Evolutionary conservation across 1,139 yeast species (phyloP).

Genomic region (Protomyces macrosporus): DNA sequence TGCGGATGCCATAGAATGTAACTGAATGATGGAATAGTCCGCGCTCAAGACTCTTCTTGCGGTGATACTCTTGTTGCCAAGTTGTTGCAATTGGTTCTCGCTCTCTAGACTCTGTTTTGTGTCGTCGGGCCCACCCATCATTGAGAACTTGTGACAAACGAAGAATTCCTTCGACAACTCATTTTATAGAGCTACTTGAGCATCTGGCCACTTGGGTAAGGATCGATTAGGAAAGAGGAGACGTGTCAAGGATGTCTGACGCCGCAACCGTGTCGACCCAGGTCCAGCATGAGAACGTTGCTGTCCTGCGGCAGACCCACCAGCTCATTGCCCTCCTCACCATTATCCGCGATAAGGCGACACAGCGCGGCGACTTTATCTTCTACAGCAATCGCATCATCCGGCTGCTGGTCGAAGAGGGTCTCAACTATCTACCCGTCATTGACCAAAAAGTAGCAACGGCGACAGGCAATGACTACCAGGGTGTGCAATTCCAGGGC

Average conservation of each 20-base stretch:
- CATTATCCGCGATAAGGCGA: conserved; percentile 73
- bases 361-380: conserved; percentile 75
- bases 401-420: conserved; percentile 81
- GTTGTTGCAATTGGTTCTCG: too few species aligned
- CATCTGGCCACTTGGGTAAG: not conserved
- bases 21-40: too few species aligned
- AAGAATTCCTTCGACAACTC: too few species aligned
- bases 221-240: not conserved
- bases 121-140: too few species aligned
- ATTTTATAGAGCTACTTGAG: not conserved
- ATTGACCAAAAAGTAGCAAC: conserved; percentile 61
- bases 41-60: too few species aligned
- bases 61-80: too few species aligned
- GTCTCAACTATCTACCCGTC: conserved; percentile 87
- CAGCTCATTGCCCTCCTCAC: conserved; percentile 83
- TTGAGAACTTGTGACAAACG: too few species aligned
- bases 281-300: conserved; percentile 42
- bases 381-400: conserved; percentile 93
- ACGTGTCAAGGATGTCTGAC: not conserved
- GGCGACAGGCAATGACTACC: conserved; percentile 53
- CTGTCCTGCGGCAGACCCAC: conserved; percentile 76
- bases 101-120: too few species aligned
- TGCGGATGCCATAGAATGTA: too few species aligned
- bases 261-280: conserved; percentile 22
- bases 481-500: conserved; percentile 80